A percentile compares a stretch with the other conserved stretches of the same genome.
Evolutionary conservation across 306 rosid genomes (phyloP).

Genomic region (Psophocarpus tetragonolobus): DNA sequence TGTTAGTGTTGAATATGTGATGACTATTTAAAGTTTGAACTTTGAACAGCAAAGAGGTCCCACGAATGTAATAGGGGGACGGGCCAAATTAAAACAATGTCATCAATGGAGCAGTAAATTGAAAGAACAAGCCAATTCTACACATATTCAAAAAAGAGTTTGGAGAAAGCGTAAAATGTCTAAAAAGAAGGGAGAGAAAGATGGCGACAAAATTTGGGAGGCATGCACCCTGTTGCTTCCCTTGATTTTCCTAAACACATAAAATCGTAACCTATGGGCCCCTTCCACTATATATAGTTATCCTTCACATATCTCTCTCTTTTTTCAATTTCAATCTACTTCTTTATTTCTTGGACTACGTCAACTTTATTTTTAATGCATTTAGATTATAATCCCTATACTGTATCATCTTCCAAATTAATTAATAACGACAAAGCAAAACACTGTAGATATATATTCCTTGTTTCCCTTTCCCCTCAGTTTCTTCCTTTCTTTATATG

Average conservation of each 20-base stretch:
- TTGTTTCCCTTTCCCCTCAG: neutral
- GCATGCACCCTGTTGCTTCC: constrained; percentile 36
- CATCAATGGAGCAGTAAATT: constrained; percentile 15
- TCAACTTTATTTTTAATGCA: neutral
- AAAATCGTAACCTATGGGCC: constrained; percentile 26
- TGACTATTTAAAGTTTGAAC: neutral
- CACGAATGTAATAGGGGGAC: constrained; percentile 10
- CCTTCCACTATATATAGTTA: neutral
- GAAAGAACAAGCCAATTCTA: neutral
- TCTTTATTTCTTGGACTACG: constrained; percentile 1
- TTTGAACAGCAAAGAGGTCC: constrained; percentile 28
- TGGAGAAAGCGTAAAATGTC: constrained; percentile 27
- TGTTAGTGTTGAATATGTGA: neutral
- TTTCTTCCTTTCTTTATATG: neutral
- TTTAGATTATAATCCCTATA: neutral
- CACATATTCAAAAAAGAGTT: constrained; percentile 24
- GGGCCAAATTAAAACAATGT: neutral
- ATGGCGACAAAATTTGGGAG: constrained; percentile 30
- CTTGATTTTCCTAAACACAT: constrained; percentile 39
- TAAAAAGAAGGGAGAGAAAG: constrained; percentile 28
- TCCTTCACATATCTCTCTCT: constrained; percentile 11
- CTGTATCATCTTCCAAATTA: neutral
- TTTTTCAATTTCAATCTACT: constrained; percentile 2
- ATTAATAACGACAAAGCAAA: neutral
- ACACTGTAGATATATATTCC: neutral